Conservation (phyloP, 2,329 filamentous ascomycete genomes). For the Trichoderma aggressivum region DNA sequence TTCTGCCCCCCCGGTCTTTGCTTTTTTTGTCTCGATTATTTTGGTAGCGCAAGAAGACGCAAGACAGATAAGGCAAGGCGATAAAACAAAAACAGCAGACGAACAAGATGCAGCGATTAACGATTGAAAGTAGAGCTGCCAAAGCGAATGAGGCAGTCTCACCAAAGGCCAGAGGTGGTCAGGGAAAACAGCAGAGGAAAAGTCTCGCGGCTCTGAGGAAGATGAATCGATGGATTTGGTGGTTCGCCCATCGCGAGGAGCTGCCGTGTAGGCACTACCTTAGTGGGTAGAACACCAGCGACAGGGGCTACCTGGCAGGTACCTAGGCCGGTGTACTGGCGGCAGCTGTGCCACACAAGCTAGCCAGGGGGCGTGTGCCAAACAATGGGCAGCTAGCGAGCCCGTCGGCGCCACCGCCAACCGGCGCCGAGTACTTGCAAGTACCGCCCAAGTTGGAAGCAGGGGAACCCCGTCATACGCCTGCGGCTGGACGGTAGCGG, state of each 20-base stretch:
- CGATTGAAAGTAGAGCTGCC: slow-evolving; percentile 44
- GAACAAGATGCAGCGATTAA: slow-evolving; percentile 28
- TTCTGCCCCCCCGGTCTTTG: not conserved
- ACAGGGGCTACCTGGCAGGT: not conserved
- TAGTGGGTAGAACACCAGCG: not conserved
- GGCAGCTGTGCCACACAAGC: not conserved
- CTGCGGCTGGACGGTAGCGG: slow-evolving; percentile 11
- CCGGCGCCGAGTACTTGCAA: not conserved
- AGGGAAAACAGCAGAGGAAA: slow-evolving; percentile 4
- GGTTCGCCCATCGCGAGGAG: slow-evolving; percentile 10
- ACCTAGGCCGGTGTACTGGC: not conserved
- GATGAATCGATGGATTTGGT: slow-evolving; percentile 16
- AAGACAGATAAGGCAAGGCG: slow-evolving; percentile 19
- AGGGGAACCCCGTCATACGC: not conserved
- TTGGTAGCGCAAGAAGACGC: not conserved
- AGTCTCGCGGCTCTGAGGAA: slow-evolving; percentile 10
- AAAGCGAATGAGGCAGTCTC: slow-evolving; percentile 57
- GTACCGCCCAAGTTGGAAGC: slow-evolving; percentile 2
- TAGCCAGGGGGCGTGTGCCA: not conserved
- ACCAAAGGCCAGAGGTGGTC: slow-evolving; percentile 21
- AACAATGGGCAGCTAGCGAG: not conserved
- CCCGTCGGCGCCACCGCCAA: slow-evolving; percentile 3
- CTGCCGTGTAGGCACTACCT: not conserved
- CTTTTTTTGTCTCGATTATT: not conserved
- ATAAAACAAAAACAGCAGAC: slow-evolving; percentile 6